Evolutionary conservation across 2,329 filamentous ascomycete genomes (phyloP), one percentile per base, ranked within the genome.

Genomic region (Cordyceps fumosorosea): DNA sequence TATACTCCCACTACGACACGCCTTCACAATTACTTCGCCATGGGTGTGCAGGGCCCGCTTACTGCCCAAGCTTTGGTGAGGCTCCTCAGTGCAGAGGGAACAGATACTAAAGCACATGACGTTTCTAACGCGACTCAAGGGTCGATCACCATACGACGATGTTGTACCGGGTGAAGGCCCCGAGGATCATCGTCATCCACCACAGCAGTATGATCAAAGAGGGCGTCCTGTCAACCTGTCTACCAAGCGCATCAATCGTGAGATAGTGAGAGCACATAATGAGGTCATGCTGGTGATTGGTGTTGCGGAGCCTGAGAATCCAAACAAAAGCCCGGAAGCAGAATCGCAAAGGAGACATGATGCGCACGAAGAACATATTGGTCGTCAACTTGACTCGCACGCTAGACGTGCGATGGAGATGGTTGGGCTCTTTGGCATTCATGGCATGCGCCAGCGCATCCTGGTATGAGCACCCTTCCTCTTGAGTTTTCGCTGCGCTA

Each of bases 271-370:
- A 57, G 80, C 84, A 11, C 84, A 86, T 67, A 86, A 86, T 65
- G 83, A 86, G 65, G 84, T 86, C 3, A 86, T 86, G 84, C 77
- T 80, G 20, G 82, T 85, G 11, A 86, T 86, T 45, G 84, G 84
- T 5, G 84, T 86, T 5, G 84, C 83, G 10, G 84, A 86, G 66
- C 81, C 83, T 16, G 83, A 86, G 59, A 80, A 78, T 56, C 72
- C 72, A 8, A 67, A 68, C 4, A 69, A 73, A 24, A 74, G 76
- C 4, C 72, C 74, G 5, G 75, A 79, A 57, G 69, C 72, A 7
- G 77, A 80, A 47, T 71, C 74, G 2, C 73, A 76, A n/a, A 71
- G 73, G 16, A 73, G 75, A 12, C 80, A 83, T 64, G 71, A 77
- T 37, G 71, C 72, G 10, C 80, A 81, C 56, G 82, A 86, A 63